These are phyloP conservation scores for Auricularia cornea DNA, from an alignment of 768 basidiomycete species.

Conservation along the genomic window DNA sequence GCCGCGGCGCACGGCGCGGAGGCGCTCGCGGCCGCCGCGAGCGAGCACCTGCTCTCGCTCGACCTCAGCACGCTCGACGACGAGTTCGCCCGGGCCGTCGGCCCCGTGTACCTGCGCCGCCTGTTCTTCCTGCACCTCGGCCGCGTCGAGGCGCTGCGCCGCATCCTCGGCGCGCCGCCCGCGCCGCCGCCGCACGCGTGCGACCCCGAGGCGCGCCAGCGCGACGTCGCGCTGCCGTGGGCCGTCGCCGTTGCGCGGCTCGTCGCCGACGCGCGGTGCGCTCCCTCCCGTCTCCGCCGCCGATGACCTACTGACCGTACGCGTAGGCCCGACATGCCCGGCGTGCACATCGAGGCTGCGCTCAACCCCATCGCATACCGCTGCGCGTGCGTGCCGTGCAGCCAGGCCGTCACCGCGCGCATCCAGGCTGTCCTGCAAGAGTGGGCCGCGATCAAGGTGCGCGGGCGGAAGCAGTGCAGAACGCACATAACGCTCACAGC, in stretches of 20 bases:
- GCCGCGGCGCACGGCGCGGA: constrained; percentile 59
- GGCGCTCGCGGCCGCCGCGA: constrained; percentile 67
- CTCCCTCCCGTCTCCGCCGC: neutral
- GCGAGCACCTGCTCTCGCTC: constrained; percentile 66
- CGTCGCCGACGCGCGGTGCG: neutral
- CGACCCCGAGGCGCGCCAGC: constrained; percentile 55
- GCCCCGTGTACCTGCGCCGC: constrained; percentile 68
- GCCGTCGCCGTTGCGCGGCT: neutral
- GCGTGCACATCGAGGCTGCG: neutral
- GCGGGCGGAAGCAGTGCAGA: too few species aligned
- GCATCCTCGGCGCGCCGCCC: constrained; percentile 66
- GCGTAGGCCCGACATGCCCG: neutral
- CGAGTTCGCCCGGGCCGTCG: constrained; percentile 59
- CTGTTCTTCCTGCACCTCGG: constrained; percentile 81
- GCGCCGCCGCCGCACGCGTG: constrained; percentile 58
- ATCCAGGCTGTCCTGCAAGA: neutral
- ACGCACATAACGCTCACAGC: too few species aligned
- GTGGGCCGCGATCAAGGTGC: neutral
- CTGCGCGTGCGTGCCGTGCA: neutral
- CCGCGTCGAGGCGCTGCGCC: constrained; percentile 72
- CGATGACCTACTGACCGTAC: neutral
- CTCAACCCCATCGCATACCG: neutral
- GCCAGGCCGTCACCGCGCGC: neutral
- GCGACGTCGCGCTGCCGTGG: neutral
- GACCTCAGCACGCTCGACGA: constrained; percentile 62